Base-by-base conservation (phyloP, 106 monocot genomes). In the Hemerocallis citrina region DNA sequence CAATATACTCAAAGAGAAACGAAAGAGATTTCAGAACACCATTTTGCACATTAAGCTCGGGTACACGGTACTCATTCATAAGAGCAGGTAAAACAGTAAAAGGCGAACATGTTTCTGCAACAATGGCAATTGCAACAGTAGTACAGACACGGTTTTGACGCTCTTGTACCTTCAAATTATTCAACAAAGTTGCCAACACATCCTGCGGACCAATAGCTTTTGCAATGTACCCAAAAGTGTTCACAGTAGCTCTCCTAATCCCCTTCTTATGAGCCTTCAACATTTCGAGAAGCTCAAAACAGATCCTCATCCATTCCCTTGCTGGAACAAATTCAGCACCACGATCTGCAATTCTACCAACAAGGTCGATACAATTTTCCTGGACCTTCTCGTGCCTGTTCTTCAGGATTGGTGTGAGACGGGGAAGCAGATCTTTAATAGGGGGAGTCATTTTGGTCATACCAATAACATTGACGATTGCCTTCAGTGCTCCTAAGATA, bases 191-290 rank as follows among this genome's bases (percentile, higher is more conserved):
- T 35, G 96, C 96, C 48, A 96, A 67, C 13, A 96, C 96, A 79
- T 96, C 96, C 62, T 96, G 91, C n/a, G 96, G 96, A n/a, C 96
- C 96, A 57, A 96, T 96, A 14, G 96, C 96, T 52, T 96, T 96
- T n/a, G 96, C 96, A 66, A 96, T 96, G 65, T 96, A 96, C 6
- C 96, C 96, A 72, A 96, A 96, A 55, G 96, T 96, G 70, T 96
- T 96, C 52, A 91, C 96, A 15, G 96, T 96, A 16, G 96, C 96
- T 67, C 96, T 78, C 34, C 95, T 73, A 37, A 96, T 96, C 1
- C 96, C 95, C 70, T 96, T 96, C 56, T 96, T 96, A 67, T 96
- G 96, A 17, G 96, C 96, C 72, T 96, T 96, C 65, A 96, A 45
- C 96, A 96, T 96, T 66, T 96, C 96, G 58, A 96, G 79, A 34